Evolutionary conservation across 1,284 basidiomycete genomes (phyloP).

Genomic region (Malassezia obtusa): DNA sequence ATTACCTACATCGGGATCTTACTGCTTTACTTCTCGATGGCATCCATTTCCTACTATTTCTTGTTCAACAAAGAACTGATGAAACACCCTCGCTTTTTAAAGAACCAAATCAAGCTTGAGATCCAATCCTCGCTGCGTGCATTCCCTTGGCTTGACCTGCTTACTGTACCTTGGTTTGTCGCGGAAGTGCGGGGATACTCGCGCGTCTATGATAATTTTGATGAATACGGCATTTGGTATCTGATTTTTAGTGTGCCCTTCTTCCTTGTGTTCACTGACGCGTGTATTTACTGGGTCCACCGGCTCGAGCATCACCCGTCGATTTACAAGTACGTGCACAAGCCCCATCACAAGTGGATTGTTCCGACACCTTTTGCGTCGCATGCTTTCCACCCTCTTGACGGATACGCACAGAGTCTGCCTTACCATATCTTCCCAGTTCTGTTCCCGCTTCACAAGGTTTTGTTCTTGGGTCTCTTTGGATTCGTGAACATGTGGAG

Average conservation of each 20-base stretch:
- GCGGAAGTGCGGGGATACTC: constrained; percentile 81
- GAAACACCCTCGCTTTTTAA: constrained; percentile 83
- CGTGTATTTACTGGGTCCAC: constrained; percentile 86
- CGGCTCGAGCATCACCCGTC: constrained; percentile 76
- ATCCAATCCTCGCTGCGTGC: constrained; percentile 67
- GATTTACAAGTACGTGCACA: constrained; percentile 83
- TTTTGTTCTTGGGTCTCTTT: constrained; percentile 40
- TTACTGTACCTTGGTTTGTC: constrained; percentile 89
- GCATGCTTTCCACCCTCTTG: constrained; percentile 91
- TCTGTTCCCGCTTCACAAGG: constrained; percentile 72
- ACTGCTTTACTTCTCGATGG: constrained; percentile 66
- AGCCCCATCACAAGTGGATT: constrained; percentile 97
- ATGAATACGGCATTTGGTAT: constrained; percentile 49
- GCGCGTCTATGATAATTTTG: constrained; percentile 65
- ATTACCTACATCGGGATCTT: constrained; percentile 67
- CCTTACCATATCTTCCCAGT: constrained; percentile 91
- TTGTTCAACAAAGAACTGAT: constrained; percentile 96
- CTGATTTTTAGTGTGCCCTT: constrained; percentile 42
- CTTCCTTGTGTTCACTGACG: constrained; percentile 85
- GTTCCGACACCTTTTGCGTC: constrained; percentile 94
- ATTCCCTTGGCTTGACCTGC: constrained; percentile 58
- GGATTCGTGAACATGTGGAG: constrained; percentile 47
- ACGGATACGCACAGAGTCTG: constrained; percentile 84
- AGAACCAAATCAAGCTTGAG: constrained; percentile 69
- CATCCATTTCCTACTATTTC: constrained; percentile 63